A percentile compares a stretch with the other conserved stretches of the same genome.
Conservation (phyloP, 176 grass and related monocot genomes). For the Rhipidocladum racemiflorum region DNA sequence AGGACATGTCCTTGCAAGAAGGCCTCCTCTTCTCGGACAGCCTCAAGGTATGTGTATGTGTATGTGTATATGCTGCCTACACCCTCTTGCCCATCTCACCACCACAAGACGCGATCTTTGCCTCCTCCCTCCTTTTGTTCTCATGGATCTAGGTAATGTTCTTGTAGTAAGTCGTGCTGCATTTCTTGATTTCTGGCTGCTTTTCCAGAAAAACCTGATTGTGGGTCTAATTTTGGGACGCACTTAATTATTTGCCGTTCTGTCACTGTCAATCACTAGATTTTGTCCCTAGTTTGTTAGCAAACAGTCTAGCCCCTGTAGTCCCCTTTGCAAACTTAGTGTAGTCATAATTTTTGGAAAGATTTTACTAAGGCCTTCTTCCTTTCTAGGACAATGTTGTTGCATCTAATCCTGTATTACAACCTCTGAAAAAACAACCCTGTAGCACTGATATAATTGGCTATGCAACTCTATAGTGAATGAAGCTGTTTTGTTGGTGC, state of each 20-base stretch:
- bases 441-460: constrained; percentile 6
- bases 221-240: not conserved
- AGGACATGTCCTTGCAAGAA: constrained; percentile 61
- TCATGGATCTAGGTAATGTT: constrained; percentile 28
- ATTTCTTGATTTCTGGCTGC: constrained; percentile 5
- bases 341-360: not conserved
- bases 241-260: not conserved
- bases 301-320: constrained; percentile 5
- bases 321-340: constrained; percentile 13
- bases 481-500: not conserved
- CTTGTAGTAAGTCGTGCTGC: not conserved
- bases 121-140: not conserved
- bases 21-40: constrained; percentile 78
- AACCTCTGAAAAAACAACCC: not conserved
- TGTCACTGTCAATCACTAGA: constrained; percentile 44
- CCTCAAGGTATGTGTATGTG: constrained; percentile 56
- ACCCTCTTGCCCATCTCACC: not conserved
- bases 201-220: not conserved
- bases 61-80: not conserved
- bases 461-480: constrained; percentile 17
- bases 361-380: not conserved
- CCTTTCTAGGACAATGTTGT: not conserved
- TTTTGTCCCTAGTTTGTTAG: constrained; percentile 32
- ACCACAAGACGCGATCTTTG: not conserved
- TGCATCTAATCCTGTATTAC: not conserved